Evolutionary conservation across 306 rosid species (phyloP).

Genomic region (Alnus glutinosa): DNA sequence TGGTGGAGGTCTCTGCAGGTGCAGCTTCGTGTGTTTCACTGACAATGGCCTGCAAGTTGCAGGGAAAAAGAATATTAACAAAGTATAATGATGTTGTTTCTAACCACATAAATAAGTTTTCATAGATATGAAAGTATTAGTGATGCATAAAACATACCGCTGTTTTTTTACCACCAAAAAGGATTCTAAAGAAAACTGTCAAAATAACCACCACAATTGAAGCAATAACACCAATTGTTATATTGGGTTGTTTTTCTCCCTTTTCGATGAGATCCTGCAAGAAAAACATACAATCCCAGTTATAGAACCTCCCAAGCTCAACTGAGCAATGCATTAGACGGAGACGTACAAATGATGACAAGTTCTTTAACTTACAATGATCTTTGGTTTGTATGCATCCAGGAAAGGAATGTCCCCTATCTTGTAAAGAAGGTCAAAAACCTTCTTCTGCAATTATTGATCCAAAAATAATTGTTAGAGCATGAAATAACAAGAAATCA

Average conservation of each 20-base stretch:
- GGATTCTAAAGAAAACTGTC: constrained; percentile 53
- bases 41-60: constrained; percentile 40
- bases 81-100: neutral
- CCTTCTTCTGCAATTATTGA: constrained; percentile 65
- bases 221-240: constrained; percentile 69
- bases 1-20: constrained; percentile 39
- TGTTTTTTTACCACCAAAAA: constrained; percentile 79
- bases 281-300: neutral
- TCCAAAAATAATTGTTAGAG: neutral
- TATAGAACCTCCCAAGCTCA: neutral
- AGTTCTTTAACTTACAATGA: constrained; percentile 46
- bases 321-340: neutral
- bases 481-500: neutral
- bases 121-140: neutral
- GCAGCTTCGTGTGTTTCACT: constrained; percentile 33
- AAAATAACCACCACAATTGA: constrained; percentile 55
- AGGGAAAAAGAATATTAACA: constrained; percentile 11
- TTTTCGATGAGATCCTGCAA: constrained; percentile 76
- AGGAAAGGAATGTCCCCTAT: constrained; percentile 76
- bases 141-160: constrained; percentile 9
- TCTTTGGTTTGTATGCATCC: constrained; percentile 56
- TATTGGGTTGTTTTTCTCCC: constrained; percentile 79
- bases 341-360: neutral
- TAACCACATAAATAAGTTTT: neutral
- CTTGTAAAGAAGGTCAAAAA: constrained; percentile 83